Evolutionary conservation across 495 filamentous ascomycete genomes (phyloP).

Genomic region (Lasiosphaeria hispida): DNA sequence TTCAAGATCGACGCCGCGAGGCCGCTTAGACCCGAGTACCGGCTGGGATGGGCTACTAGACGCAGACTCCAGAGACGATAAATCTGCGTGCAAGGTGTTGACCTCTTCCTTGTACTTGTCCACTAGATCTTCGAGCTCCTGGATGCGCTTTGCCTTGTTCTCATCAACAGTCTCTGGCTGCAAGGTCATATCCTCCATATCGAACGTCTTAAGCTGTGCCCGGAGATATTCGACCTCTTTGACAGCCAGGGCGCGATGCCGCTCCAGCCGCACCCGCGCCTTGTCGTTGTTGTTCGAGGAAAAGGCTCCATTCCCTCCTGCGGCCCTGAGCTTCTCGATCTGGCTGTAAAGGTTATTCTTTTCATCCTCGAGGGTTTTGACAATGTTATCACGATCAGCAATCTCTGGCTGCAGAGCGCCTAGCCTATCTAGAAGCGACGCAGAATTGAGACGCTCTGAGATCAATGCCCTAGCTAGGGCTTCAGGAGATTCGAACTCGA

Average conservation of each 20-base stretch:
- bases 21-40: conserved; percentile 56
- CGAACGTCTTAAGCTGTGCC: conserved; percentile 87
- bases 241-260: conserved; percentile 77
- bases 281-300: conserved; percentile 50
- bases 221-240: conserved; percentile 94
- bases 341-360: conserved; percentile 59
- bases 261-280: conserved; percentile 66
- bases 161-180: conserved; percentile 74
- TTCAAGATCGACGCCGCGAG: conserved; percentile 53
- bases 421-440: conserved; percentile 70
- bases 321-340: conserved; percentile 64
- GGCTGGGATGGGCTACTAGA: conserved; percentile 28
- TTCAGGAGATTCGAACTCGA: conserved; percentile 85
- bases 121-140: conserved; percentile 78
- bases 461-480: conserved; percentile 80
- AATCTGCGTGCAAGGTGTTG: conserved; percentile 66
- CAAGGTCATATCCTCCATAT: conserved; percentile 84
- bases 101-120: conserved; percentile 88
- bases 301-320: conserved; percentile 22
- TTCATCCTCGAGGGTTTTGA: conserved; percentile 69
- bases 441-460: conserved; percentile 75
- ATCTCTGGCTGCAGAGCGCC: conserved; percentile 78
- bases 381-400: conserved; percentile 72
- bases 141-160: conserved; percentile 70
- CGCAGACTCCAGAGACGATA: conserved; percentile 58